Percentiles rank a stretch among this genome's conserved stretches.
These are phyloP conservation scores for Gyrodon lividus DNA, from an alignment of 768 basidiomycete genomes.

Conservation along the genomic window DNA sequence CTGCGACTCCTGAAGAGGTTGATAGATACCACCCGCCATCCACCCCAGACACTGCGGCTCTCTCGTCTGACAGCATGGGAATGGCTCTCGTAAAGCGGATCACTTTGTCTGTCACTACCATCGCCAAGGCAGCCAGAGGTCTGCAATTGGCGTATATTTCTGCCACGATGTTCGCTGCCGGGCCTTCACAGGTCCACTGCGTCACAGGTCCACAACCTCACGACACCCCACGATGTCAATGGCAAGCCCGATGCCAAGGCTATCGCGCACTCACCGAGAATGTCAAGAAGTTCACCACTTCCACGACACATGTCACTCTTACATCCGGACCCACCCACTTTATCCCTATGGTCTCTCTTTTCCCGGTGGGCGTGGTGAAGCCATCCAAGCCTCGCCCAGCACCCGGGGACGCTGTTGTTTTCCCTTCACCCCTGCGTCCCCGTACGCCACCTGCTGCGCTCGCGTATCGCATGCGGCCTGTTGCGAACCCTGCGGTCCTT, in stretches of 20 bases:
- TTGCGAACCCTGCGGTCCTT: constrained; percentile 60
- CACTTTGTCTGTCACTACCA: constrained; percentile 36
- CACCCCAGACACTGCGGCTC: background rate
- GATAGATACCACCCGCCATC: constrained; percentile 13
- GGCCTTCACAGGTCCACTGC: constrained; percentile 21
- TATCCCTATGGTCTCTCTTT: constrained; percentile 39
- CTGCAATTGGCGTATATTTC: constrained; percentile 59
- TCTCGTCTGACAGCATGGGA: constrained; percentile 9
- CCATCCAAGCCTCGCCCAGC: constrained; percentile 25
- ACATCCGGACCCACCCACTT: constrained; percentile 35
- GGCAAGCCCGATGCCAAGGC: constrained; percentile 33
- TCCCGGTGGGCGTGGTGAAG: constrained; percentile 27
- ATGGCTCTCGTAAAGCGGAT: constrained; percentile 26
- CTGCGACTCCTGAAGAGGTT: constrained; percentile 15
- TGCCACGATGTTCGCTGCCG: constrained; percentile 49
- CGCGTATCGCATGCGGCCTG: constrained; percentile 50
- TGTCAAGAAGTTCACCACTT: constrained; percentile 41
- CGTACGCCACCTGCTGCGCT: constrained; percentile 29
- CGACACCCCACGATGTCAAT: constrained; percentile 10
- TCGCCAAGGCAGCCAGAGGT: constrained; percentile 53
- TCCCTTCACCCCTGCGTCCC: constrained; percentile 44
- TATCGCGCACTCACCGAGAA: constrained; percentile 44
- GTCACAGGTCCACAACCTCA: constrained; percentile 18
- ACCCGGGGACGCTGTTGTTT: constrained; percentile 39
- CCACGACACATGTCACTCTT: constrained; percentile 10